Evolutionary conservation across 352 stramenopile genomes (phyloP).

Genomic region (Phytophthora tentaculata): DNA sequence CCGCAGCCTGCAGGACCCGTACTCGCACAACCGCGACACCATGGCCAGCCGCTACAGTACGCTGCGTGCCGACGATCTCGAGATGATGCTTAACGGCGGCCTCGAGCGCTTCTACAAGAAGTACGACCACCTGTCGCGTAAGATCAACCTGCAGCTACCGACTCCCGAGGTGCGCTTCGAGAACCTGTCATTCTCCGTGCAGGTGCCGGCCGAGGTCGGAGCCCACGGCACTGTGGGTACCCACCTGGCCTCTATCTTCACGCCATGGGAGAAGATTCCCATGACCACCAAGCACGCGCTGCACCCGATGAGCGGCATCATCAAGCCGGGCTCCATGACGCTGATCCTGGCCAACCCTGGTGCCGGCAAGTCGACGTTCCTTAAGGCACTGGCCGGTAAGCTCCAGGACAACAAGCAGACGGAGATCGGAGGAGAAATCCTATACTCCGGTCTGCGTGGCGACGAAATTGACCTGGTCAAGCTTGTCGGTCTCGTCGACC

Average conservation of each 20-base stretch:
- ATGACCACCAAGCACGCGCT: conserved; percentile 59
- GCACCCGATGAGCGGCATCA: conserved; percentile 90
- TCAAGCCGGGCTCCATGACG: conserved; percentile 56
- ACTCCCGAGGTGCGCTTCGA: conserved; percentile 74
- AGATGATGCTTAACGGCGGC: conserved; percentile 68
- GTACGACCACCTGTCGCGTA: conserved; percentile 74
- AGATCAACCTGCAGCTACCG: conserved; percentile 55
- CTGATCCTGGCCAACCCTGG: conserved; percentile 76
- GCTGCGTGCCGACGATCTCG: conserved; percentile 68
- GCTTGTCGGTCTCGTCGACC: conserved; percentile 65
- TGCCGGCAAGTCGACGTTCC: conserved; percentile 79
- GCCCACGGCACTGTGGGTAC: conserved; percentile 61
- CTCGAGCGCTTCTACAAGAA: conserved; percentile 87
- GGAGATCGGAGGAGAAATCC: conserved; percentile 61
- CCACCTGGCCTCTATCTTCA: conserved; percentile 55
- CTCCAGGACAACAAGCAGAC: conserved; percentile 53
- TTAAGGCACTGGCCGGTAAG: conserved; percentile 76
- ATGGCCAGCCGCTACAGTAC: conserved; percentile 45
- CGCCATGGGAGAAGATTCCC: conserved; percentile 54
- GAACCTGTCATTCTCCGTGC: conserved; percentile 72
- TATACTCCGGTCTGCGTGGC: conserved; percentile 60
- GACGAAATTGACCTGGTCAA: conserved; percentile 74
- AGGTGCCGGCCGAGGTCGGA: conserved; percentile 51
- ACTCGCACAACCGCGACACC: conserved; percentile 49
- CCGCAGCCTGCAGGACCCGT: conserved; percentile 74